These are phyloP conservation scores for Starmerella apicola DNA, from an alignment of 805 yeast species.

Conservation along the genomic window DNA sequence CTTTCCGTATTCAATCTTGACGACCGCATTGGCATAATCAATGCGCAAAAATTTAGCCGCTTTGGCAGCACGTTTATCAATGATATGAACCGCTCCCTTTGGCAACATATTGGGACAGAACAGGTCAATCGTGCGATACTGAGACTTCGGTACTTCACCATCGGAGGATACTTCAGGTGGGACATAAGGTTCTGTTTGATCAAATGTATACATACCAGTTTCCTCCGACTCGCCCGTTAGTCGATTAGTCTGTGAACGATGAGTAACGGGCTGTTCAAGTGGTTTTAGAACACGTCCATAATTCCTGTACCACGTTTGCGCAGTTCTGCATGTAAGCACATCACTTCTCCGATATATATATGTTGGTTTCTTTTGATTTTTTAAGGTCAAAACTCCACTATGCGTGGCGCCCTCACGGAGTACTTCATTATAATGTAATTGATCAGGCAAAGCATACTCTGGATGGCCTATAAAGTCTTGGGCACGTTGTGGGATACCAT, in stretches of 20 bases:
- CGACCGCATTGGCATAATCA: conserved; percentile 79
- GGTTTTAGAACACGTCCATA: conserved; percentile 66
- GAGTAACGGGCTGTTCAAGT: conserved; percentile 53
- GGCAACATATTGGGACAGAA: conserved; percentile 77
- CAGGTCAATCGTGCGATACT: conserved; percentile 73
- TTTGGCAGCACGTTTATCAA: conserved; percentile 38
- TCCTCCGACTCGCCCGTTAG: conserved; percentile 18
- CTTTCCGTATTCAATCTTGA: conserved; percentile 61
- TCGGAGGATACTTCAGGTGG: conserved; percentile 50
- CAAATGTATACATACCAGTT: conserved; percentile 50
- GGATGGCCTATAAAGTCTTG: conserved; percentile 85
- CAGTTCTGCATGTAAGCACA: conserved; percentile 52
- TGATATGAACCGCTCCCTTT: conserved; percentile 53
- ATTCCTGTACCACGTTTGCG: conserved; percentile 73
- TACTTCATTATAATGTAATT: conserved; percentile 59
- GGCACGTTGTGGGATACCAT: conserved; percentile 77
- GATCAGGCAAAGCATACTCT: conserved; percentile 63
- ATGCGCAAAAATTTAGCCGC: conserved; percentile 64
- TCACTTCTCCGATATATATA: conserved; percentile 49
- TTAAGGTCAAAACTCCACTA: conserved; percentile 55
- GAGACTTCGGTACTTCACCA: conserved; percentile 63
- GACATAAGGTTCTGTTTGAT: conserved; percentile 57
- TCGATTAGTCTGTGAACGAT: conserved; percentile 24
- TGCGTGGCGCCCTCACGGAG: conserved; percentile 47
- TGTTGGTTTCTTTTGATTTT: conserved; percentile 31